Evolutionary conservation across 495 filamentous ascomycete genomes (phyloP), one percentile per base, ranked within the genome.

Genomic region (Penicillium diatomitis): DNA sequence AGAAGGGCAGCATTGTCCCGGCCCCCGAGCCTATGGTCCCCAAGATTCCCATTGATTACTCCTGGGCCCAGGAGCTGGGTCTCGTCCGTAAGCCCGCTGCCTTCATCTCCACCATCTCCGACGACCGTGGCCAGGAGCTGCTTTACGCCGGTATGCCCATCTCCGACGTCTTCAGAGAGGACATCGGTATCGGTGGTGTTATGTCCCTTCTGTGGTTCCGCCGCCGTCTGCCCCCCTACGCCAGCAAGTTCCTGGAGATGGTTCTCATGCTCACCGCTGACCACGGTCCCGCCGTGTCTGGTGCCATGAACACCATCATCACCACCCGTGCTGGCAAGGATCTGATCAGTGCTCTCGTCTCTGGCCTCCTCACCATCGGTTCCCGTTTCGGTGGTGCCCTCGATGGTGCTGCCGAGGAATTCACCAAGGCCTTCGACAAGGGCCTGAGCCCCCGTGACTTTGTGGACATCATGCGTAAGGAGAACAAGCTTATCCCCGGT

Each of bases 281-380:
- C 65, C 92, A 98, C 82, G 92, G 92, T 72, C 92, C 92, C 38
- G 92, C 92, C 62, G 92, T 98, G 52, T 98, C 92, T 56, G 92
- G 92, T 76, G 92, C 92, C 60, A 98, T 98, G 92, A 98, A 98
- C 84, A 98, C 92, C 54, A 98, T 98, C 72, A 97, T 98, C 69
- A 98, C 92, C 47, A 98, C 92, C 41, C 85, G 92, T 82, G 92
- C 92, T 48, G 92, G 92, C 64, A 98, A 98, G 78, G 92, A 98
- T 71, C 78, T 98, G 54, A 96, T 98, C 77, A 88, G 83, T 60
- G 85, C 92, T 36, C 78, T 98, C 46, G 92, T 98, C 45, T 85
- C 84, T 57, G 92, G 92, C 87, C 88, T 98, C 39, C 79, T 98
- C 68, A 98, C 92, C 52, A 97, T 98, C 59, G 92, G 92, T 64